These are phyloP conservation scores for Pestalotiopsis sp. DNA, from an alignment of 2,329 filamentous ascomycete species.

Conservation along the genomic window DNA sequence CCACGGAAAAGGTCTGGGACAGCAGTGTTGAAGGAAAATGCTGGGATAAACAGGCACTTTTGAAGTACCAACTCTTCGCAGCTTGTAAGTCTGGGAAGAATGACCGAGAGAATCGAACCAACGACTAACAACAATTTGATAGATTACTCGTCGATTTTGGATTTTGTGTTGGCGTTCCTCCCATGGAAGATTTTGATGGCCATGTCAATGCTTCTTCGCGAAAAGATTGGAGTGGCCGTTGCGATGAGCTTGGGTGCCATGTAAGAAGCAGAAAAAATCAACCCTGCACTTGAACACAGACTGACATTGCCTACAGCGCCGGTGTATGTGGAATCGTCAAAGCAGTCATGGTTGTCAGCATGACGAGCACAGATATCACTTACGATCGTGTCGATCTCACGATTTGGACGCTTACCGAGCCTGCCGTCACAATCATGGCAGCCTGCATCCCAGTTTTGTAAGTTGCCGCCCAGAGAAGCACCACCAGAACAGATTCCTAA, in stretches of 20 bases:
- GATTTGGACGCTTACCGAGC: constrained; percentile 38
- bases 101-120: background rate
- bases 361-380: constrained; percentile 35
- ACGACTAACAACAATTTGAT: background rate
- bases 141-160: constrained; percentile 38
- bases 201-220: constrained; percentile 33
- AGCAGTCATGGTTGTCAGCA: constrained; percentile 31
- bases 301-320: constrained; percentile 25
- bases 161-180: constrained; percentile 36
- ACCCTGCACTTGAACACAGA: too few relatives aligned
- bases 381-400: constrained; percentile 37
- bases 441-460: constrained; percentile 37
- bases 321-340: constrained; percentile 37
- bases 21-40: background rate
- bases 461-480: constrained; percentile 12
- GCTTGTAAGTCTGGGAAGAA: constrained; percentile 27
- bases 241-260: constrained; percentile 34
- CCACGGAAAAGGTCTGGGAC: background rate
- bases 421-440: constrained; percentile 39
- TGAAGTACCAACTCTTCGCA: constrained; percentile 33
- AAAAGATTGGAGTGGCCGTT: constrained; percentile 36
- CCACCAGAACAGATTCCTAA: background rate
- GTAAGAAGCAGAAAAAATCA: background rate
- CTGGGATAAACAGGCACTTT: constrained; percentile 19
- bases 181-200: constrained; percentile 38